Evolutionary conservation across 148 eudicot genomes (phyloP), one percentile per base, ranked within the genome.

Genomic region (Vaccinium corymbosum): DNA sequence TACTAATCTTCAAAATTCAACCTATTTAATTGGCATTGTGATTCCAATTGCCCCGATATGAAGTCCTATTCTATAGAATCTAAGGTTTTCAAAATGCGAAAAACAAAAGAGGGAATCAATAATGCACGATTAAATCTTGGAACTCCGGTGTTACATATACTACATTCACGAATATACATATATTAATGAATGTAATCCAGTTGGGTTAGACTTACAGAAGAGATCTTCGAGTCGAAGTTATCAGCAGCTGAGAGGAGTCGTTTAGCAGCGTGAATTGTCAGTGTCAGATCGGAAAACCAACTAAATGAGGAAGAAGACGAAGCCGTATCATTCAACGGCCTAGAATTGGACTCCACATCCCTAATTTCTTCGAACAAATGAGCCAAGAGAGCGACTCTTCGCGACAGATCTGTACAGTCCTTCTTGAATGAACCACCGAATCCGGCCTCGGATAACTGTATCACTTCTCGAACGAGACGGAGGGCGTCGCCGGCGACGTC

Each of bases 401-500:
- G 90, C 55, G 90, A 84, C n/a, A 95, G 92, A 85, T 95, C 94
- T 38, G 91, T 87, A 32, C 97, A 95, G 81, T 95, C 98, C 86
- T 90, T 93, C 85, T 89, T 95, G 84, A 94, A 94, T 20, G 82
- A 53, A 9, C 93, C 93, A 3, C 20, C 55, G 76, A 94, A 93
- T 7, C 91, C 93, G 70, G 84, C 83, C 29, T 76, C 64, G 75
- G 94, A 87, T 51, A 90, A 82, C 46, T 83, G 79, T 0, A 62
- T 85, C n/a, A 94, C 85, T 62, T 91, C 97, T 20, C 84, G 78
- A 17, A 94, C 89, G 0, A 90, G 84, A 42, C 85, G 87, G 82
- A 87, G 89, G 50, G 93, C 81, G 91, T 84, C 38, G 84, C 80
- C 49, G 71, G 72, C 81, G 84, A 84, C 85, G 59, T 61, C 76